Conservation (phyloP, 202 grass and related monocot species). For the Bolboschoenoplectus hybrid region DNA sequence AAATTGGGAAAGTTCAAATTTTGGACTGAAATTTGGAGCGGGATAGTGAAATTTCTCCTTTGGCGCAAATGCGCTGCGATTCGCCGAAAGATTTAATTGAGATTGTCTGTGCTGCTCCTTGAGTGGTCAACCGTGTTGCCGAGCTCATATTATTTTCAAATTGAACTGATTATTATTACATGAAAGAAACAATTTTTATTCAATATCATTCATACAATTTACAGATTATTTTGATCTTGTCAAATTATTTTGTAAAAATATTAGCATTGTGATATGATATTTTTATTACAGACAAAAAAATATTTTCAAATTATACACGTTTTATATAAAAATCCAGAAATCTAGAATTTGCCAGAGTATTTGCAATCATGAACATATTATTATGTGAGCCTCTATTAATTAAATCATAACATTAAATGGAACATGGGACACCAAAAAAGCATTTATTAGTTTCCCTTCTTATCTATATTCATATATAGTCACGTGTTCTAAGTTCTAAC, state of each 20-base stretch:
- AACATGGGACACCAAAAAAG: background rate
- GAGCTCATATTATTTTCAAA: background rate
- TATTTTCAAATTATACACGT: too few species aligned
- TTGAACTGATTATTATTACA: too few species aligned
- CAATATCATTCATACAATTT: too few species aligned
- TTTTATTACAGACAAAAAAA: too few species aligned
- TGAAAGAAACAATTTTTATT: too few species aligned
- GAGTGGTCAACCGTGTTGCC: background rate
- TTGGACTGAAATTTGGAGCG: conserved; percentile 10
- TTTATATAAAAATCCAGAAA: too few species aligned
- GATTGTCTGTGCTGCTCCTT: background rate
- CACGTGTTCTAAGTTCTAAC: too few species aligned
- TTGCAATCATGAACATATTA: too few species aligned
- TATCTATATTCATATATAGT: background rate
- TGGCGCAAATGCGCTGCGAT: conserved; percentile 3
- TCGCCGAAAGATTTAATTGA: background rate
- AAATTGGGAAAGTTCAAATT: conserved; percentile 21
- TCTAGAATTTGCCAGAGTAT: too few species aligned
- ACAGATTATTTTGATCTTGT: too few species aligned
- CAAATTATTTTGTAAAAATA: too few species aligned
- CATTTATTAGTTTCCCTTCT: background rate
- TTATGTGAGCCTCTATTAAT: background rate
- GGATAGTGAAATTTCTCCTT: conserved; percentile 21
- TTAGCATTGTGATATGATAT: too few species aligned
- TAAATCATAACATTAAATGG: background rate